Conservation (phyloP, 2,329 filamentous ascomycete species). For the Calonectria pteridis region DNA sequence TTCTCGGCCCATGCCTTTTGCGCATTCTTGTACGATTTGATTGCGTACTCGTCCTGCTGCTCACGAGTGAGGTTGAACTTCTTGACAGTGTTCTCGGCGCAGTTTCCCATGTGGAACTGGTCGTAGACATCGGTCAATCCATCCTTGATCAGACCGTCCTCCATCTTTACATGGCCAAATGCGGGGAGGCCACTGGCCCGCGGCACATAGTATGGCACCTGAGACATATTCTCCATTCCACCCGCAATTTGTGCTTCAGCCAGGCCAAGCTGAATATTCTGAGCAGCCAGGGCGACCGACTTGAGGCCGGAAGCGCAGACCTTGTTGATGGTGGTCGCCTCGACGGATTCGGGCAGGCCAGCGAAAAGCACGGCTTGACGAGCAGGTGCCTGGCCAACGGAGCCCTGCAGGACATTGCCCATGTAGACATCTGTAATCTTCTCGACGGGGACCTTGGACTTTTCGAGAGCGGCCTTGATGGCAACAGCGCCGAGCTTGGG, state of each 20-base stretch:
- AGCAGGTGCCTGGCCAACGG: conserved; percentile 89
- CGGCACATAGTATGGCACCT: conserved; percentile 90
- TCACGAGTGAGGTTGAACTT: conserved; percentile 84
- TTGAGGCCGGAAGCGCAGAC: conserved; percentile 97
- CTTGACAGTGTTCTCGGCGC: conserved; percentile 94
- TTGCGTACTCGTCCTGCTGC: conserved; percentile 91
- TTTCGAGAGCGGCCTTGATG: conserved; percentile 90
- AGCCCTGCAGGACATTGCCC: conserved; percentile 91
- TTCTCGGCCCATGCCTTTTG: conserved; percentile 89
- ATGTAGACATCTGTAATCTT: conserved; percentile 96
- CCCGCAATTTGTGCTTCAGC: conserved; percentile 91
- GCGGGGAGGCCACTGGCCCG: conserved; percentile 84
- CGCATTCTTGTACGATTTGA: conserved; percentile 88
- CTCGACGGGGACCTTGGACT: conserved; percentile 83
- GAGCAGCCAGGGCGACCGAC: conserved; percentile 88
- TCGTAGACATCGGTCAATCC: conserved; percentile 97
- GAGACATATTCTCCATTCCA: conserved; percentile 98
- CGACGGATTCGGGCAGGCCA: conserved; percentile 82
- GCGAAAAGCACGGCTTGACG: conserved; percentile 92
- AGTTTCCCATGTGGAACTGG: conserved; percentile 97
- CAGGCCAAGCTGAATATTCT: conserved; percentile 93
- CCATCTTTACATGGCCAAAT: conserved; percentile 88
- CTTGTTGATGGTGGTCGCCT: conserved; percentile 96
- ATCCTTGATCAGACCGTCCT: conserved; percentile 94
- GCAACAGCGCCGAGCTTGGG: conserved; percentile 91